Evolutionary conservation across 2,329 filamentous ascomycete genomes (phyloP), one percentile per base, ranked within the genome.

Genomic region (Colletotrichum sp.): DNA sequence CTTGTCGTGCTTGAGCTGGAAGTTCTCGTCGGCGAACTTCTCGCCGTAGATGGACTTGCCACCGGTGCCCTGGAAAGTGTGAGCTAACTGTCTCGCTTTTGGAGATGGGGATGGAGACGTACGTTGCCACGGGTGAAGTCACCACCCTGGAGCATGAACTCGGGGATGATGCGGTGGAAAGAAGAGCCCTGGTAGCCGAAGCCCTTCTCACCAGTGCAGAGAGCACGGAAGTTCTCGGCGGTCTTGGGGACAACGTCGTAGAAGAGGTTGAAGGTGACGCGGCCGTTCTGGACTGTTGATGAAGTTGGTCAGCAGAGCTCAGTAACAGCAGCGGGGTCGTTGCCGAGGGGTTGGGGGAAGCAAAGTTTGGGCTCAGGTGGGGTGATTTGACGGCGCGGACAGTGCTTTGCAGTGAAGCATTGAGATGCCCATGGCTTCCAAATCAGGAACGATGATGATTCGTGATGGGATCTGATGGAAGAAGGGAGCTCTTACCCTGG

Each of bases 121-220:
- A 98, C 96, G 88, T 98, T 97, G 84, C 93, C 92, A 84, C 94
- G 94, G 88, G 95, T 98, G 90, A 98, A 98, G 91, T 98, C 95
- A 91, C 95, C 95, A 86, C 95, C 96, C 92, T 98, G 96, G 82
- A 98, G 93, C 96, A 98, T 98, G 92, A 98, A 98, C 75, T 95
- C 87, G 81, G 94, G 94, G 87, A 98, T 98, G 87, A 98, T 93
- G 82, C 96, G 95, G 92, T 98, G 95, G 93, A 98, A 98, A 80
- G 91, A 90, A 81, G 95, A 97, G 84, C 92, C 92, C 86, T 91
- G 87, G 91, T 98, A 98, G 81, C 95, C 95, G 86, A 94, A 93
- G 84, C 95, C 95, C 88, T 95, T 92, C 90, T 95, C 91, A 81
- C 90, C 90, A 79, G 93, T 95, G 93, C 94, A 96, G 83, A 97